Base-by-base conservation (phyloP, 495 filamentous ascomycete species). In the Bacidia rubella region DNA sequence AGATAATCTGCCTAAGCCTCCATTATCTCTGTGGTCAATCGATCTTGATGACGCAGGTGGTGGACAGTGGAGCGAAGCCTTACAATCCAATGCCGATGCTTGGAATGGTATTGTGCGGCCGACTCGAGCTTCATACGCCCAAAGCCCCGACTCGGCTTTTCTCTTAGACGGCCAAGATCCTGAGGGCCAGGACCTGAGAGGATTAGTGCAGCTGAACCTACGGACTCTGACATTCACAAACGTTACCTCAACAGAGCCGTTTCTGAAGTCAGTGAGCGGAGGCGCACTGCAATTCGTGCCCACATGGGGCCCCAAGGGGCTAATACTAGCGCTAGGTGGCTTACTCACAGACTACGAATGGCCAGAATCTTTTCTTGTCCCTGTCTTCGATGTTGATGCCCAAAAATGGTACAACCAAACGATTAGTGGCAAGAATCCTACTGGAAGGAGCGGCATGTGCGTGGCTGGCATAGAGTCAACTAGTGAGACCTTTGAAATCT, bases 381-480 rank as follows among this genome's bases (percentile, higher is more conserved):
- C 54, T 21, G 49, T 57, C 2, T 62, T 42, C 24, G 57, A 62
- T 24, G 43, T 53, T 20, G 27, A 27, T 2, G 48, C 38, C 4
- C 35, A 52, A 12, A 32, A 38, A 12, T 62, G 57, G 60, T 62
- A 52, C 41, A 53, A 60, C 17, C 60, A 62, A 46, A 53, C 43
- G 2, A 51, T 57, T 22, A 59, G 50, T n/a, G 60, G 60, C 11
- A 38, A 47, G 27, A 20, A 45, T 11, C 60, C 60, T 10, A 44
- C 32, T 12, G 20, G 44, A 12, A 42, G 57, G 38, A 26, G 23
- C 1, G 26, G 38, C 2, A 46, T 48, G 11, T 62, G 60, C 26
- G 41, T 47, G 10, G 51, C 54, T 40, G 60, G 60, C 23, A 46
- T 56, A 1, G 40, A n/a, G 4, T 55, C 54, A 17, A 57, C 45